Evolutionary conservation across 23 red algal genomes (phyloP), one percentile per base, ranked within the genome.

Genomic region (Gracilaria vermiculophylla): DNA sequence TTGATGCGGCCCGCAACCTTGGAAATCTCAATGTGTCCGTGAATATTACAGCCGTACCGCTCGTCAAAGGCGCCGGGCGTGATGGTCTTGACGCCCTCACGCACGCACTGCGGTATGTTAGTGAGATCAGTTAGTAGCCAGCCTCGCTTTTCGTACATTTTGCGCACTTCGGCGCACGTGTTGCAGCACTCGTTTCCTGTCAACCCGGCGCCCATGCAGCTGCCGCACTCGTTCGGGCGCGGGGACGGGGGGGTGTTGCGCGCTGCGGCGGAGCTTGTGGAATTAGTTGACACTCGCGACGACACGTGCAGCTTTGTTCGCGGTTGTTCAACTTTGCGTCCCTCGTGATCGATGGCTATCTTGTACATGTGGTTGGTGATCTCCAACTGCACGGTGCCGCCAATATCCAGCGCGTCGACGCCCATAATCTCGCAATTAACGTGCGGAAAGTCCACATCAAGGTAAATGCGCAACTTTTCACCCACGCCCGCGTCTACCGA

Each of bases 1-100:
- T 98, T 92, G 54, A 98, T 95, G 39, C 87, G 94, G 49, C 96
- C 96, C 16, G 92, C 92, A 32, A 94, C 92, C 45, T 93, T 94
- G 48, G 73, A 77, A 17, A 98, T 84, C 45, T 95, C 73, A 31
- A 98, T 81, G 37, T 85, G 31, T 5, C 86, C 96, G 11, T 80
- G 79, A 17, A 98, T 76, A 20, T 86, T 88, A 53, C 96, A 98
- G 8, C 96, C 96, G 15, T 87, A 86, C 29, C 33, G 35, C 43
- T 71, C 40, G 69, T 81, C 62, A 15, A 47, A 94, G 17, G 58
- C 42, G 37, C 69, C 91, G 0, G 69, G 45, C 12, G 85, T 70
- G 32, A 89, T 35, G 39, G 55, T 78, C 33, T 55, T 77, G 9
- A 76, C 52, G 4, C 96, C 91, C 67, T 95, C 92, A 33, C 78